Percentiles rank a stretch among this genome's conserved stretches.
These are phyloP conservation scores for Lanmaoa rubissima DNA, from an alignment of 768 basidiomycete genomes.

Conservation along the genomic window DNA sequence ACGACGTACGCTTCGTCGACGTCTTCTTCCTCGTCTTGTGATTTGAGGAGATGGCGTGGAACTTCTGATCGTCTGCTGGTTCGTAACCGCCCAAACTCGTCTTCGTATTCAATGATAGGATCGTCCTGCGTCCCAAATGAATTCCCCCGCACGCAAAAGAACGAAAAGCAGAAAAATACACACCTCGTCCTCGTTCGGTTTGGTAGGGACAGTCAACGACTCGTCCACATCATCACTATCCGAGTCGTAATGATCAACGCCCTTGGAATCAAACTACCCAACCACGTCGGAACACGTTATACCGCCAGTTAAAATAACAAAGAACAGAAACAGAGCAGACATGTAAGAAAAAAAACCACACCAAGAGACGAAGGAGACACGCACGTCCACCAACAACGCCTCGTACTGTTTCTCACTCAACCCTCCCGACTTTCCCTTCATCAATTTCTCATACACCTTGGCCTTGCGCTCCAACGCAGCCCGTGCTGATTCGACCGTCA, in stretches of 20 bases:
- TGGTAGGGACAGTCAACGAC: slow-evolving; percentile 59
- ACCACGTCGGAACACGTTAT: not conserved
- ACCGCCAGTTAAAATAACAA: not conserved
- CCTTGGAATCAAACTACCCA: slow-evolving; percentile 64
- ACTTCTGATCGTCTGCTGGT: slow-evolving; percentile 72
- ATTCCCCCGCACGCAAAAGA: not conserved
- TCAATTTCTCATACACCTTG: slow-evolving; percentile 74
- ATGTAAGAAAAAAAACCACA: not conserved
- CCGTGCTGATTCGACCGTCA: slow-evolving; percentile 70
- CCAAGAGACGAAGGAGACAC: slow-evolving; percentile 24
- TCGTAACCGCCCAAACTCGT: slow-evolving; percentile 81
- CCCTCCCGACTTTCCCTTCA: slow-evolving; percentile 76
- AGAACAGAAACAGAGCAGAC: not conserved
- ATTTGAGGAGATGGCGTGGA: slow-evolving; percentile 57
- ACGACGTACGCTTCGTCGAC: slow-evolving; percentile 56
- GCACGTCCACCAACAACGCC: slow-evolving; percentile 71
- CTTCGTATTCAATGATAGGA: slow-evolving; percentile 80
- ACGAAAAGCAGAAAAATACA: slow-evolving; percentile 1
- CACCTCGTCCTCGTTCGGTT: slow-evolving; percentile 40
- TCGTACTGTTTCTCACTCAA: slow-evolving; percentile 74
- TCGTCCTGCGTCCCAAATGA: slow-evolving; percentile 49
- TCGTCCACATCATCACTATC: slow-evolving; percentile 81
- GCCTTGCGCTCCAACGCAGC: slow-evolving; percentile 75
- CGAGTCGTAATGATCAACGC: slow-evolving; percentile 51
- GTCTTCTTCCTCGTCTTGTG: slow-evolving; percentile 40